phyloP scores from a whole-genome alignment of 2,329 filamentous ascomycete genomes.

The Fusarium palustre region DNA sequence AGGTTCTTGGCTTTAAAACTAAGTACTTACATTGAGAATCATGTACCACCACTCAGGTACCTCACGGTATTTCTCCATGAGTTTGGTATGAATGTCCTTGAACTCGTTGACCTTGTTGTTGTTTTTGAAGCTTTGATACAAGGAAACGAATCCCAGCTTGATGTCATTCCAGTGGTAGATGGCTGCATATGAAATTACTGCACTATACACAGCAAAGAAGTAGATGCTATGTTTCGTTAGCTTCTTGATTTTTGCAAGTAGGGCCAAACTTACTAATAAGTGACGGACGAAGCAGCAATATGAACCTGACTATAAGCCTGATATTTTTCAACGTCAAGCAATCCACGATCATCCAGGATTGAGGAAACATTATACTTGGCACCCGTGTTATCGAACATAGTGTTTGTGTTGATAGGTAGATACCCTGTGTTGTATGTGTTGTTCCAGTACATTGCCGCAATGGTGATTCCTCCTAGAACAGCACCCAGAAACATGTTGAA shows the following conservation, averaged over 20 bases:
- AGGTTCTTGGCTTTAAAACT: accelerated
- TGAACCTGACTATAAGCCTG: conserved; percentile 52
- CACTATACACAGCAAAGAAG: conserved; percentile 48
- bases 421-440: conserved; percentile 60
- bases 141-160: conserved; percentile 48
- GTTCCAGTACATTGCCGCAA: conserved; percentile 57
- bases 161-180: conserved; percentile 53
- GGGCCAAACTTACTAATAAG: conserved; percentile 21
- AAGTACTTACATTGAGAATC: conserved; percentile 31
- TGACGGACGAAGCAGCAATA: conserved; percentile 40
- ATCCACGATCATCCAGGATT: conserved; percentile 56
- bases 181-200: conserved; percentile 52
- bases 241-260: accelerated
- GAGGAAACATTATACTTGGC: conserved; percentile 55
- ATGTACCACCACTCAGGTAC: conserved; percentile 62
- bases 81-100: conserved; percentile 57
- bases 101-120: conserved; percentile 36
- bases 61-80: conserved; percentile 59
- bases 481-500: conserved; percentile 52
- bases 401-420: conserved; percentile 61
- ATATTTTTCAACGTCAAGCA: conserved; percentile 53
- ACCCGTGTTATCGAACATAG: conserved; percentile 59
- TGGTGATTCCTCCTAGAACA: conserved; percentile 54
- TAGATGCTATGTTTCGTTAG: conserved; percentile 13
- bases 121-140: conserved; percentile 33